Evolutionary conservation across 1,284 basidiomycete species (phyloP).

Genomic region (Ganoderma sinense): DNA sequence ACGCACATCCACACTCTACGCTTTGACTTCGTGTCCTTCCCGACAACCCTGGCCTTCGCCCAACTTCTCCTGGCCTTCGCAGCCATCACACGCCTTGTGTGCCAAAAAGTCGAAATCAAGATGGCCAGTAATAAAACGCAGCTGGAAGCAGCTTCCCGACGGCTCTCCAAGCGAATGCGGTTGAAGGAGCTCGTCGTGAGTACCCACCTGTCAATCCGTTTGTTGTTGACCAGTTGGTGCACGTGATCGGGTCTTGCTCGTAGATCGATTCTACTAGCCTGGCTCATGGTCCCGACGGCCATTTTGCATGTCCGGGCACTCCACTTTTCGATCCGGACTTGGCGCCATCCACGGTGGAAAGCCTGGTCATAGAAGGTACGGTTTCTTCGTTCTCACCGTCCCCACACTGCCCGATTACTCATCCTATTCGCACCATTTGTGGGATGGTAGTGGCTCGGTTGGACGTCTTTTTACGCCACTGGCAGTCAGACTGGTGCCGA

Average conservation of each 20-base stretch:
- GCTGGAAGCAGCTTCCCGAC: background rate
- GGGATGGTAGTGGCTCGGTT: background rate
- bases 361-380: background rate
- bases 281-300: background rate
- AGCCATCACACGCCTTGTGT: background rate
- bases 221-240: too few relatives aligned
- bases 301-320: background rate
- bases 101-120: background rate
- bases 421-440: background rate
- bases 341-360: background rate
- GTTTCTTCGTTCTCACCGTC: background rate
- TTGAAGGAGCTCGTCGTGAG: background rate
- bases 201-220: background rate
- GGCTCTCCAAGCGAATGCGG: background rate
- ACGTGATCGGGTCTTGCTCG: too few relatives aligned
- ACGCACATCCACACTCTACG: background rate
- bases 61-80: background rate
- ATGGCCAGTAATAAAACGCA: background rate
- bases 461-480: background rate
- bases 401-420: background rate
- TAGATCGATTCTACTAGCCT: background rate
- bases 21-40: background rate
- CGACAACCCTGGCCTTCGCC: background rate
- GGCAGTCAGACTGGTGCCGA: background rate
- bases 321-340: background rate